These are phyloP conservation scores for Colletotrichum viniferum DNA, from an alignment of 2,329 filamentous ascomycete species.

Conservation along the genomic window DNA sequence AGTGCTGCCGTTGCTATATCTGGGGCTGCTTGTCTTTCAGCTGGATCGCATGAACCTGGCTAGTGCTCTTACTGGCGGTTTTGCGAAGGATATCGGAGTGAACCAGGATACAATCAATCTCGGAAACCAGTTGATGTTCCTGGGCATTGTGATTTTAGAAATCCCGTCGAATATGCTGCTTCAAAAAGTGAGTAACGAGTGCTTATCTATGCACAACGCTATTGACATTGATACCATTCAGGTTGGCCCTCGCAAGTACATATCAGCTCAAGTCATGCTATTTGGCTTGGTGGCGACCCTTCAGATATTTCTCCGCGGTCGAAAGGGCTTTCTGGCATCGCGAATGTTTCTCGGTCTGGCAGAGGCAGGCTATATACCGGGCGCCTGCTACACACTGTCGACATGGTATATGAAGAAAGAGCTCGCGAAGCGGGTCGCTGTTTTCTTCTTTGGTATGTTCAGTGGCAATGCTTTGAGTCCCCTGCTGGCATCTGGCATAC, in stretches of 20 bases:
- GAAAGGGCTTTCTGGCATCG: constrained; percentile 47
- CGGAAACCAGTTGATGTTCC: constrained; percentile 57
- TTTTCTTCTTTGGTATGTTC: constrained; percentile 61
- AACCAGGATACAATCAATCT: constrained; percentile 54
- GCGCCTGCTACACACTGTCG: constrained; percentile 53
- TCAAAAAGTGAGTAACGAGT: constrained; percentile 26
- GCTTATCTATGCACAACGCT: rapidly evolving
- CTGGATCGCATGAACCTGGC: constrained; percentile 58
- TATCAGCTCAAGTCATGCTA: constrained; percentile 49
- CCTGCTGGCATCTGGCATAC: constrained; percentile 50
- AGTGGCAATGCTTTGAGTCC: constrained; percentile 53
- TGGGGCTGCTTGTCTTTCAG: constrained; percentile 56
- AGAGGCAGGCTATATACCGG: constrained; percentile 57
- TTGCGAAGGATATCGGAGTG: constrained; percentile 45
- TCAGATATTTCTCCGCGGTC: constrained; percentile 45
- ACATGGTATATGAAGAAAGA: constrained; percentile 54
- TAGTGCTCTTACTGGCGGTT: constrained; percentile 53
- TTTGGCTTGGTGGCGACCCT: constrained; percentile 52
- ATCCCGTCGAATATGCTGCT: constrained; percentile 56
- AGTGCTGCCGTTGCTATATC: constrained; percentile 51
- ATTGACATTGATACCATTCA: constrained; percentile 11
- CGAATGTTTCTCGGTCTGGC: constrained; percentile 49
- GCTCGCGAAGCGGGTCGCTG: constrained; percentile 48
- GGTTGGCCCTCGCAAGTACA: constrained; percentile 52
- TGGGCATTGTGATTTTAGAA: constrained; percentile 52